Evolutionary conservation across 2,329 filamentous ascomycete species (phyloP), one percentile per base, ranked within the genome.

Genomic region (Magnaporthales sp.): DNA sequence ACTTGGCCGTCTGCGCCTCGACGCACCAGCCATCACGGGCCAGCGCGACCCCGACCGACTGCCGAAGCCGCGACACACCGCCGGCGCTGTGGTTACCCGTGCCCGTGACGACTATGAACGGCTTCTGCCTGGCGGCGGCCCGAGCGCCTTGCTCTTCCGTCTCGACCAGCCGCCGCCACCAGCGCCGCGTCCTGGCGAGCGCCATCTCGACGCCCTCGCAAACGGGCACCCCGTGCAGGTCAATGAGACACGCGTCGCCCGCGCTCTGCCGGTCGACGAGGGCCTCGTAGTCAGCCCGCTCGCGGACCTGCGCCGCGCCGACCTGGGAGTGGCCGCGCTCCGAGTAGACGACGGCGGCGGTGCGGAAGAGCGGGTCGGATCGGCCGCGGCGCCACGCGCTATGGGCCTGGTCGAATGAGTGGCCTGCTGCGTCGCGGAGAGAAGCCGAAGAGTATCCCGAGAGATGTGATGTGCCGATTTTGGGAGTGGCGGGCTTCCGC

Each of bases 141-240:
- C 29, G 9, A 3, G 22, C 29, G 27, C 38, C 46, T 2, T 26
- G 30, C 72, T 71, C 74, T 67, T 79, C 79, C 62, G 83, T 82
- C 69, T 85, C 85, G 63, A 82, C 81, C 9, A 92, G 78, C 0
- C 78, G 77, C 22, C 86, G 79, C 93, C 93, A 97, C 94, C 94
- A 98, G 10, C 74, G 75, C 70, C 84, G 81, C 0, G 91, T 89
- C 51, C 83, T 84, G 62, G 88, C 83, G 31, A 85, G 83, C 1
- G 91, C 88, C 70, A 97, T 97, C 3, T 91, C 83, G 31, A 93
- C 87, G 1, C 91, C 94, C 75, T 96, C 91, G 63, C 87, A 81
- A 1, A 97, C 93, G 61, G 84, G 88, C 5, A 97, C 87, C 6
- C 92, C 92, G 75, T 98, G 94, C 29, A 98, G 80, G 75, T 98